phyloP scores from a whole-genome alignment of 768 basidiomycete species.

The Mycena capillaripes region DNA sequence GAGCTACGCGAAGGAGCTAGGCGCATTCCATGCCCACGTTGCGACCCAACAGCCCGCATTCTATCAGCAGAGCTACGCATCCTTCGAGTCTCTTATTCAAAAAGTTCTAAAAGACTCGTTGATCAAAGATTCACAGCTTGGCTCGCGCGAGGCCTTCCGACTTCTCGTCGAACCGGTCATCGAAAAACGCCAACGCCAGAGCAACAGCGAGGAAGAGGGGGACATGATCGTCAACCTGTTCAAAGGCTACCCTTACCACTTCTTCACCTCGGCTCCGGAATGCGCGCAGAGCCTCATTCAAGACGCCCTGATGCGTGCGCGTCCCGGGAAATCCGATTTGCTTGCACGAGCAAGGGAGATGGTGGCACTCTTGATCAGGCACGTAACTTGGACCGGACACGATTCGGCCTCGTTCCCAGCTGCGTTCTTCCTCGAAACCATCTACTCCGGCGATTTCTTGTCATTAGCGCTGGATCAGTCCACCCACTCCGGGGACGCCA shows the following conservation, averaged over 20 bases:
- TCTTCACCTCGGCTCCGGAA: constrained; percentile 24
- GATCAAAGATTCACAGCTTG: constrained; percentile 9
- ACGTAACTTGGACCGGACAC: neutral
- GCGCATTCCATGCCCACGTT: constrained; percentile 31
- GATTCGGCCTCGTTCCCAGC: constrained; percentile 27
- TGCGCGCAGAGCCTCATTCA: constrained; percentile 30
- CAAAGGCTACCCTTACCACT: constrained; percentile 10
- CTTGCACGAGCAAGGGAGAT: constrained; percentile 20
- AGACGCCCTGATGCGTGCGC: constrained; percentile 20
- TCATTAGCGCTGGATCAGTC: constrained; percentile 18
- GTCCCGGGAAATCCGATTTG: constrained; percentile 20
- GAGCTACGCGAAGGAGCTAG: constrained; percentile 16
- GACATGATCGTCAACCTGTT: constrained; percentile 20
- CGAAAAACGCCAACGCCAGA: constrained; percentile 24
- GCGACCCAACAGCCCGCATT: constrained; percentile 29
- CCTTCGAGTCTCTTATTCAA: constrained; percentile 30
- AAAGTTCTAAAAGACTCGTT: constrained; percentile 14
- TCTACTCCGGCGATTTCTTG: constrained; percentile 34
- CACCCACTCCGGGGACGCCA: neutral
- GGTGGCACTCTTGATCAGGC: constrained; percentile 19
- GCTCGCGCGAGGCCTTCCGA: constrained; percentile 15
- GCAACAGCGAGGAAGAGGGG: constrained; percentile 18
- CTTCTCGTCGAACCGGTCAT: constrained; percentile 26
- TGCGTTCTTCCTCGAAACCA: constrained; percentile 29
- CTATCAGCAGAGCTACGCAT: constrained; percentile 17